Conservation (phyloP, 179 eudicot genomes). For the Patellifolia procumbens region DNA sequence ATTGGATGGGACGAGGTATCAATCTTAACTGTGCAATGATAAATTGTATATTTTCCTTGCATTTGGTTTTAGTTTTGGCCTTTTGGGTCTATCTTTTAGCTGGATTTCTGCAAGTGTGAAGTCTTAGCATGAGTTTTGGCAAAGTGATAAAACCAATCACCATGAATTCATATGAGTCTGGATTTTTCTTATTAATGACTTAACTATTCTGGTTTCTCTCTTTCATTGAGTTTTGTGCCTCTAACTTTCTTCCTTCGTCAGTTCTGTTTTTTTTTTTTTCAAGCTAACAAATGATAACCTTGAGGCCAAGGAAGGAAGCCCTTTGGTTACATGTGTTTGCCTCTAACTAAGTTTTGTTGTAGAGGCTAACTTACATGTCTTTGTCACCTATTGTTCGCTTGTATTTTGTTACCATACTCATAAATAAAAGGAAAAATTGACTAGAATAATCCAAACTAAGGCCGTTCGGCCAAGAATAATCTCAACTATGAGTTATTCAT, state of each 20-base stretch:
- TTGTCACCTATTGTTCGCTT: neutral
- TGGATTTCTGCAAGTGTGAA: conserved; percentile 6
- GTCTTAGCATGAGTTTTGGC: neutral
- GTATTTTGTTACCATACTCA: too few relatives aligned
- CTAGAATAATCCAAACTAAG: too few relatives aligned
- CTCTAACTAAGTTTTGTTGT: neutral
- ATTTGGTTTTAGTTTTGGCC: neutral
- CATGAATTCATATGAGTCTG: neutral
- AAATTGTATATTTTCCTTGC: neutral
- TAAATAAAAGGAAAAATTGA: too few relatives aligned
- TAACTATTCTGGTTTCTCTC: neutral
- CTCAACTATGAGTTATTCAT: too few relatives aligned
- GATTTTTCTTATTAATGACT: too few relatives aligned
- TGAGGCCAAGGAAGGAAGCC: neutral
- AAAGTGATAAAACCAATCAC: neutral
- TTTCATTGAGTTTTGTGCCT: conserved; percentile 3
- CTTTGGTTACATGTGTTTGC: neutral
- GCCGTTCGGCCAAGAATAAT: too few relatives aligned
- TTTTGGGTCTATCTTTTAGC: neutral
- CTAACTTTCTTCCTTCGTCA: neutral
- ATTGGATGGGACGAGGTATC: conserved; percentile 99
- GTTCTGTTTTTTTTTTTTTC: neutral
- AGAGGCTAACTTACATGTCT: conserved; percentile 9
- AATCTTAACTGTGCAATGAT: conserved; percentile 5
- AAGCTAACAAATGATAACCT: neutral